Evolutionary conservation across 805 yeast species (phyloP).

Genomic region (Suhomyces sp.): DNA sequence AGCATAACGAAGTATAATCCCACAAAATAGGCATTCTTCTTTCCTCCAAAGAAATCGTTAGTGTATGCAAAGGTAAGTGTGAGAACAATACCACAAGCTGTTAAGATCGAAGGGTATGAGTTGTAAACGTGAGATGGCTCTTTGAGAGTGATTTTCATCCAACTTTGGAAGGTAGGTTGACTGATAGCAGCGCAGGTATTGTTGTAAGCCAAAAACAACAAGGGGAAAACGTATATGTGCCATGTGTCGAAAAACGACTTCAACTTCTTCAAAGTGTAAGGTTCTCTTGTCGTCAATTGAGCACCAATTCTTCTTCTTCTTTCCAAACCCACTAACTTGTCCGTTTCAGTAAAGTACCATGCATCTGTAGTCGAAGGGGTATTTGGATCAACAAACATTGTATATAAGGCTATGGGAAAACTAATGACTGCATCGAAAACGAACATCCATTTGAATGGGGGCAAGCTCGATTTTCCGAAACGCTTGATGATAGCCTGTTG

Average conservation of each 20-base stretch:
- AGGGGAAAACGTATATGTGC: slow-evolving; percentile 49
- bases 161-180: slow-evolving; percentile 40
- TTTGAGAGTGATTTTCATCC: slow-evolving; percentile 34
- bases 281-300: slow-evolving; percentile 40
- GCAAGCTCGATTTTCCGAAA: slow-evolving; percentile 14
- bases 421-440: slow-evolving; percentile 44
- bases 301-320: slow-evolving; percentile 36
- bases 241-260: slow-evolving; percentile 46
- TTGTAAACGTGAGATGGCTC: slow-evolving; percentile 32
- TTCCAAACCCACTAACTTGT: slow-evolving; percentile 46
- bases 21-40: slow-evolving; percentile 37
- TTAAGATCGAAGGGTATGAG: slow-evolving; percentile 29
- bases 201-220: slow-evolving; percentile 37
- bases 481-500: slow-evolving; percentile 29
- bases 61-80: slow-evolving; percentile 13
- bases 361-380: slow-evolving; percentile 46
- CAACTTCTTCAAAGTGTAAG: slow-evolving; percentile 41
- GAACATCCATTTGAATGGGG: slow-evolving; percentile 48
- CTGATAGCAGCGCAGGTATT: slow-evolving; percentile 30
- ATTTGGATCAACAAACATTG: slow-evolving; percentile 46
- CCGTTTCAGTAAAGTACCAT: slow-evolving; percentile 43
- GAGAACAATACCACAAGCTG: slow-evolving; percentile 17
- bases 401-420: slow-evolving; percentile 41
- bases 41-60: slow-evolving; percentile 33
- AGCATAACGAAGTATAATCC: slow-evolving; percentile 37